These are phyloP conservation scores for Salix koriyanagi DNA, from an alignment of 345 rosid species.

Conservation along the genomic window DNA sequence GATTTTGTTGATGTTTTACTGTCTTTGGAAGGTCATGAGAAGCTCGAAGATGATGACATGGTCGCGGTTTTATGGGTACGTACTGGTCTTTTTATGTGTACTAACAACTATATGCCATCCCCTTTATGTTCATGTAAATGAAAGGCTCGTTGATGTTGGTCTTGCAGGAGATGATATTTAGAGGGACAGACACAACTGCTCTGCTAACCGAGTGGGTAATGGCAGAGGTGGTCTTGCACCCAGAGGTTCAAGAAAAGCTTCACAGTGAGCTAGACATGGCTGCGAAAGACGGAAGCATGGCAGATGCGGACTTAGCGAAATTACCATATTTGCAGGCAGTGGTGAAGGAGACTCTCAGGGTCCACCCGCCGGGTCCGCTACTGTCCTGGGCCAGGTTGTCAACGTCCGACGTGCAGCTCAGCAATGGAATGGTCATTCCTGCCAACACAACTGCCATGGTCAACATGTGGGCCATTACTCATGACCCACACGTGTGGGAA, in stretches of 20 bases:
- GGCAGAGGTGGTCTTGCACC: constrained; percentile 75
- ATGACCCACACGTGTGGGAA: constrained; percentile 61
- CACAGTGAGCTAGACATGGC: constrained; percentile 35
- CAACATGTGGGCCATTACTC: constrained; percentile 98
- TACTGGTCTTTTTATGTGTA: constrained; percentile 8
- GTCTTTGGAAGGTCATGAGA: constrained; percentile 66
- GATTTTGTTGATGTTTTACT: constrained; percentile 85
- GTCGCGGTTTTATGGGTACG: constrained; percentile 88
- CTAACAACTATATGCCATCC: neutral
- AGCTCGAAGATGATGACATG: constrained; percentile 77
- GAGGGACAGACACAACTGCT: constrained; percentile 91
- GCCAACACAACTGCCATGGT: constrained; percentile 84
- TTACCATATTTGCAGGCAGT: constrained; percentile 74
- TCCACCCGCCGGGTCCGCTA: constrained; percentile 93
- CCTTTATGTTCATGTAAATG: neutral
- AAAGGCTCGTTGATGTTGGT: neutral
- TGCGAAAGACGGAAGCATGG: constrained; percentile 6
- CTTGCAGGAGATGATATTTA: constrained; percentile 77
- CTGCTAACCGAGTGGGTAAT: constrained; percentile 86
- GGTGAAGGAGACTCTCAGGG: constrained; percentile 61
- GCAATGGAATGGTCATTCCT: constrained; percentile 77
- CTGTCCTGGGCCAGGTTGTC: constrained; percentile 88
- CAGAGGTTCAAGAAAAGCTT: constrained; percentile 52
- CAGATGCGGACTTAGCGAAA: constrained; percentile 52
- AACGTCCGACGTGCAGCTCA: constrained; percentile 70